Base-by-base conservation (phyloP, 345 rosid species). In the Combretum micranthum region DNA sequence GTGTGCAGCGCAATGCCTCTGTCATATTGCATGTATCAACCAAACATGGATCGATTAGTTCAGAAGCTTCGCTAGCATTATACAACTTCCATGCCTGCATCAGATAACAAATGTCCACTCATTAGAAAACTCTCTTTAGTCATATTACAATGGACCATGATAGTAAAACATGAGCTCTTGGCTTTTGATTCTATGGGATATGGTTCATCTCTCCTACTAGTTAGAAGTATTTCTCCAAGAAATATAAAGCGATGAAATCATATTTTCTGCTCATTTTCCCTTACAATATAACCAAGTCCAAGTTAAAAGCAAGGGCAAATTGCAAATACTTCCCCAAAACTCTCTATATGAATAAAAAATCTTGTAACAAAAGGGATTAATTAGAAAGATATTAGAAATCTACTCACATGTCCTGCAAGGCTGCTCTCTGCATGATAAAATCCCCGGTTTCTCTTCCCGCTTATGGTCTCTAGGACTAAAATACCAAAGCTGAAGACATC, bases 401-500 rank as follows among this genome's bases (percentile, higher is more conserved):
- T 23, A 59, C 65, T 60, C 64, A 75, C 80, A 66, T 72, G 70
- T 45, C 80, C 83, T 21, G 75, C 65, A 23, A 78, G 83, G 61
- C 69, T 75, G 43, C 61, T 69, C 49, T 72, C 67, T 0, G 59
- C 59, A 23, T 75, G 68, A 57, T 43, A 65, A 56, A 80, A 70
- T 19, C 83, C 78, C 45, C 77, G 54, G 55, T 75, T 77, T 52
- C 68, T 63, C 56, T 64, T 75, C 4, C 73, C 73, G 26, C 77
- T 70, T 46, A 80, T 50, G 13, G 71, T 73, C 67, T 81, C 81
- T 1, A 77, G 60, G 19, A 77, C 65, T n/a, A 75, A 52, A 52
- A 77, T 75, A 13, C 85, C 80, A 55, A 70, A 77, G 44, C 80
- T 75, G 23, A 80, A 77, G 32, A 72, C 78, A n/a, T 77, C 78